A percentile compares a stretch with the other conserved stretches of the same genome.
Conservation (phyloP, 805 yeast species). For the Schizosaccharomyces cryophilus region DNA sequence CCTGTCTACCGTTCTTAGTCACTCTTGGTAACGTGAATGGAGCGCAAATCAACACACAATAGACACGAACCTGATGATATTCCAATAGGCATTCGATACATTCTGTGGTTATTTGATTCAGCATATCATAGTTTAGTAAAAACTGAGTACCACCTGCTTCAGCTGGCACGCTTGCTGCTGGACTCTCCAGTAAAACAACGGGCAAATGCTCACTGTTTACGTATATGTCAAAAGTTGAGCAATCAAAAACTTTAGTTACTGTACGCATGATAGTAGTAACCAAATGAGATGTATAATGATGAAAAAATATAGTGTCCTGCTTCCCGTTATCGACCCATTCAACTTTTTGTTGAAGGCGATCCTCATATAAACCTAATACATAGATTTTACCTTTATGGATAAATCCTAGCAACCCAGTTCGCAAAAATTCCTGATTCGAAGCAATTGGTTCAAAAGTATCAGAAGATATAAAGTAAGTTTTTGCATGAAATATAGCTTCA, state of each 20-base stretch:
- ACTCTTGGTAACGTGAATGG: constrained; percentile 68
- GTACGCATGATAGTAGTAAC: constrained; percentile 63
- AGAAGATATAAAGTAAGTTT: neutral
- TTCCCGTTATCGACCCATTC: constrained; percentile 19
- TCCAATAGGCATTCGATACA: constrained; percentile 24
- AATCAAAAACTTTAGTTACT: constrained; percentile 61
- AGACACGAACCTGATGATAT: constrained; percentile 51
- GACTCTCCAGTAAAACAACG: constrained; percentile 62
- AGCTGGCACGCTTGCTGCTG: constrained; percentile 19
- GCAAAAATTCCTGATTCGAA: constrained; percentile 36
- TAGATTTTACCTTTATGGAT: constrained; percentile 67
- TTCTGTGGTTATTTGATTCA: constrained; percentile 27
- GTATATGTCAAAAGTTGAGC: constrained; percentile 70
- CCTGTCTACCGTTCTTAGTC: constrained; percentile 61
- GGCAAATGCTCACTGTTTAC: constrained; percentile 63
- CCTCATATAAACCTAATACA: constrained; percentile 75
- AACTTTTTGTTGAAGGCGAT: constrained; percentile 55
- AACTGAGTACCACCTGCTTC: constrained; percentile 9
- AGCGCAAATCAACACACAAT: constrained; percentile 59
- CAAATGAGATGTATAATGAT: constrained; percentile 68
- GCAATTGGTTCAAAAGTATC: neutral
- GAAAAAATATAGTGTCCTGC: constrained; percentile 9
- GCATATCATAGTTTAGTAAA: constrained; percentile 11
- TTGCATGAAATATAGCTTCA: constrained; percentile 54
- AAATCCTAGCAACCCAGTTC: constrained; percentile 83